Base-by-base conservation (phyloP, 257 asterid species). In the Petunia axillaris region DNA sequence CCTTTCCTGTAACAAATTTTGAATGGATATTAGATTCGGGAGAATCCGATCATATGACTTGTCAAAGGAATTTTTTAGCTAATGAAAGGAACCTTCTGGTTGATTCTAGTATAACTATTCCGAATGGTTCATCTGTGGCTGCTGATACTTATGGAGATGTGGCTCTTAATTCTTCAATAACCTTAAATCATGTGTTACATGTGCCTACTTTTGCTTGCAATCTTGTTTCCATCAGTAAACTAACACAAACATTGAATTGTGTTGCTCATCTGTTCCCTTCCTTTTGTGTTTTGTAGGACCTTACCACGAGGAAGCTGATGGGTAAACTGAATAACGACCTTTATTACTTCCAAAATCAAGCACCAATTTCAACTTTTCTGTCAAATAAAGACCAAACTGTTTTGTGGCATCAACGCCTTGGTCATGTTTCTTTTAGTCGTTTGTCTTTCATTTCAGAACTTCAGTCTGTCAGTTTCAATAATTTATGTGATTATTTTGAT, bases 251-350 rank as follows among this genome's bases (percentile, higher is more conserved):
- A 1, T n/a, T 79, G 1, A 66, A 79, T 39, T 79, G 57, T 80
- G 82, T 41, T 4, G 62, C 78, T 39, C 25, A 14, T 68, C 37
- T 67, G 54, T 80, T 7, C 6, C 78, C 60, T 54, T 54, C 68
- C 16, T 80, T 67, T 68, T 68, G 71, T 35, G 68, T 16, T 16
- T 6, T 80, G 16, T 60, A 68, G 78, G 39, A 67, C 50, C n/a
- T 80, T 53, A 1, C 78, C 71, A 80, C 50, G 40, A 55, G n/a
- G 70, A 66, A 79, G 78, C 11, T 79, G 60, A 79, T 76, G 55
- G 67, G 40, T 55, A 25, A 55, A 52, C 14, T 14, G n/a, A 6
- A 15, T 5, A 63, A 63, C 37, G 37, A 1, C n/a, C 40, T 63
- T 63, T 63, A 36, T 36, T 63, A 36, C 37, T 36, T 60, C 8